Conservation (phyloP, 2,329 filamentous ascomycete species). For the Exophiala lecanii-corni region DNA sequence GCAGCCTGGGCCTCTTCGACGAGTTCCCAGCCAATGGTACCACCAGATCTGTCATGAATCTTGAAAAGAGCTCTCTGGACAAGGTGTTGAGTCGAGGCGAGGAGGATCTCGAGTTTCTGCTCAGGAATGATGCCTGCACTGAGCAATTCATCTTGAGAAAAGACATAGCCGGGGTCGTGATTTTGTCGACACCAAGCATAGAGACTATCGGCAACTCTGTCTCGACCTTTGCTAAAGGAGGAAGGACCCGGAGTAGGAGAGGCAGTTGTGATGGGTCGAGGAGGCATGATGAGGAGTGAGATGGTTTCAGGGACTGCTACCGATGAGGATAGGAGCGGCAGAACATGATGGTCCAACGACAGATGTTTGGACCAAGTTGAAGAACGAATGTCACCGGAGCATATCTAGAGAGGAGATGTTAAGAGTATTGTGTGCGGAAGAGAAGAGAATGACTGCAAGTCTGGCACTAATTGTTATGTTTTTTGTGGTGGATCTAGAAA, state of each 20-base stretch:
- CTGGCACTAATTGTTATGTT: background rate
- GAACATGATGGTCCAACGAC: constrained; percentile 24
- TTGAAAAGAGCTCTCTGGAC: constrained; percentile 45
- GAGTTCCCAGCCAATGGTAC: constrained; percentile 45
- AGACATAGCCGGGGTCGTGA: constrained; percentile 39
- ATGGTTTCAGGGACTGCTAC: constrained; percentile 19
- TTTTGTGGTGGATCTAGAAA: constrained; percentile 6
- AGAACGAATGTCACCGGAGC: constrained; percentile 5
- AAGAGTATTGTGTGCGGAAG: constrained; percentile 6
- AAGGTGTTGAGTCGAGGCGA: constrained; percentile 42
- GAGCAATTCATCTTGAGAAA: constrained; percentile 45
- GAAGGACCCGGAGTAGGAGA: constrained; percentile 32
- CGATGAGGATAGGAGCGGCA: constrained; percentile 23
- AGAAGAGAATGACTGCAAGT: constrained; percentile 6
- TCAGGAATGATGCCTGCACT: constrained; percentile 41
- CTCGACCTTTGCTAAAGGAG: constrained; percentile 19
- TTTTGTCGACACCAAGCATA: constrained; percentile 42
- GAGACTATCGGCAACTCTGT: constrained; percentile 39
- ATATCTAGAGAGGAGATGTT: constrained; percentile 1
- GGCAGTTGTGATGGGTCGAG: constrained; percentile 19
- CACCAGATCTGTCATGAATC: constrained; percentile 37
- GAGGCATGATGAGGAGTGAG: constrained; percentile 22
- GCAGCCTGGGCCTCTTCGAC: constrained; percentile 45
- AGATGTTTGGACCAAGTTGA: constrained; percentile 9
- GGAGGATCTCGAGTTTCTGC: constrained; percentile 38